Evolutionary conservation across 805 yeast species (phyloP).

Genomic region (Cyberlindnera galapagoensis): DNA sequence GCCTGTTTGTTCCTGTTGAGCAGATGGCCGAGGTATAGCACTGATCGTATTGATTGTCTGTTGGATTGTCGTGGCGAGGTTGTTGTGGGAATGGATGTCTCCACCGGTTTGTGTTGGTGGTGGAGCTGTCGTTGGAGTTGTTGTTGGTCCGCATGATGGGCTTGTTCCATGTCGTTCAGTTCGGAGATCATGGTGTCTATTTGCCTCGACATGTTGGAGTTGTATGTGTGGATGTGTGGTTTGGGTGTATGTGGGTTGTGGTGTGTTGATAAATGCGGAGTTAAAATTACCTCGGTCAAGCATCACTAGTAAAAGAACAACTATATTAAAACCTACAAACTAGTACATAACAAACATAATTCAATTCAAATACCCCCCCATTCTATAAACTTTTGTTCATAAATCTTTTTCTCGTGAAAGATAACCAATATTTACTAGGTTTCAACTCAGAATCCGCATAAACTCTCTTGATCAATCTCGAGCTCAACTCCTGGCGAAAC

Average conservation of each 20-base stretch:
- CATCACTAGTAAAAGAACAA: no score
- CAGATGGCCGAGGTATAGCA: conserved; percentile 11
- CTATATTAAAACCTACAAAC: no score
- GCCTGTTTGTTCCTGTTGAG: conserved; percentile 5
- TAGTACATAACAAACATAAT: no score
- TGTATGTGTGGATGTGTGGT: no score
- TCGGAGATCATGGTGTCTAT: conserved; percentile 4
- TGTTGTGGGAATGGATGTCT: no score
- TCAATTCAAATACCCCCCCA: no score
- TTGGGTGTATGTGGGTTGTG: no score
- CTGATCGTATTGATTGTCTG: conserved; percentile 12
- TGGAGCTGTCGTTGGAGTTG: no score
- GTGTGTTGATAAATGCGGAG: no score
- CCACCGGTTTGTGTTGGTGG: no score
- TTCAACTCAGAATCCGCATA: conserved; percentile 49
- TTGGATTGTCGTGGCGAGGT: conserved; percentile 4
- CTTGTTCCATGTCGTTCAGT: not conserved
- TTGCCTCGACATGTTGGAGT: conserved; percentile 1
- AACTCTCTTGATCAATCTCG: conserved; percentile 68
- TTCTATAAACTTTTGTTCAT: conserved; percentile 87
- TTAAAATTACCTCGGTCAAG: no score
- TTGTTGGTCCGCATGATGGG: no score
- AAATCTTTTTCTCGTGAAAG: conserved; percentile 89
- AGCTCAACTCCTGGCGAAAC: conserved; percentile 89
- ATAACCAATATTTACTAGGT: conserved; percentile 94